Percentiles rank a stretch among this genome's conserved stretches.
Evolutionary conservation across 1,284 basidiomycete genomes (phyloP).

Genomic region (Cryptococcus sp.): DNA sequence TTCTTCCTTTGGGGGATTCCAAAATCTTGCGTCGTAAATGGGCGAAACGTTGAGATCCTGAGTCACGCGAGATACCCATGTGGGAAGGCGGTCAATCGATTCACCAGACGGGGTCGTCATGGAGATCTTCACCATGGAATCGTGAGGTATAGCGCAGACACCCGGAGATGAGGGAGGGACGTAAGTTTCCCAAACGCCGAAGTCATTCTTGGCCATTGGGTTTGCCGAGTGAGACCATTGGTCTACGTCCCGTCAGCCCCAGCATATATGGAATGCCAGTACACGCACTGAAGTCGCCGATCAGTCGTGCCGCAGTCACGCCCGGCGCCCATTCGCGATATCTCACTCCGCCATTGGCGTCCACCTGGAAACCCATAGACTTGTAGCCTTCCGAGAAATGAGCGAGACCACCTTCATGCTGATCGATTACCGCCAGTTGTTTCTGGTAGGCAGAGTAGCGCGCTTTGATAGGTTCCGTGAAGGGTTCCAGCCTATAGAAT

Average conservation of each 20-base stretch:
- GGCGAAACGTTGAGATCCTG: slow-evolving; percentile 89
- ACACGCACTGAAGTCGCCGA: slow-evolving; percentile 92
- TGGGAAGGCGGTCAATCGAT: slow-evolving; percentile 86
- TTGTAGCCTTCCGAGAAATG: slow-evolving; percentile 84
- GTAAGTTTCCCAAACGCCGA: slow-evolving; percentile 88
- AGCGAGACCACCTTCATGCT: slow-evolving; percentile 84
- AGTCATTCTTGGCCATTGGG: slow-evolving; percentile 82
- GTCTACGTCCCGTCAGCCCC: slow-evolving; percentile 60
- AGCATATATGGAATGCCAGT: slow-evolving; percentile 1
- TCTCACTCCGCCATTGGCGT: slow-evolving; percentile 67
- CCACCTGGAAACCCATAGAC: slow-evolving; percentile 79
- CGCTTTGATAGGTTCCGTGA: slow-evolving; percentile 68
- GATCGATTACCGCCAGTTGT: slow-evolving; percentile 72
- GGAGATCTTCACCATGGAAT: slow-evolving; percentile 93
- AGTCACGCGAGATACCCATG: slow-evolving; percentile 93
- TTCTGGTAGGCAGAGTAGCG: slow-evolving; percentile 71
- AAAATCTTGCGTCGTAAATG: slow-evolving; percentile 95
- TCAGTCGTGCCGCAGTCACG: slow-evolving; percentile 75
- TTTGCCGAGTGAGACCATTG: slow-evolving; percentile 82
- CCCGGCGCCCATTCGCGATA: slow-evolving; percentile 98
- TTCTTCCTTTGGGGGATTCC: slow-evolving; percentile 80
- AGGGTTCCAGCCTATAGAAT: slow-evolving; percentile 65
- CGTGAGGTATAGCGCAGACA: slow-evolving; percentile 83
- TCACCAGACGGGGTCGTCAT: slow-evolving; percentile 75
- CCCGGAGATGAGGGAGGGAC: slow-evolving; percentile 72